phyloP scores from a whole-genome alignment of 1,139 yeast genomes.

The Blastobotrys elegans region DNA sequence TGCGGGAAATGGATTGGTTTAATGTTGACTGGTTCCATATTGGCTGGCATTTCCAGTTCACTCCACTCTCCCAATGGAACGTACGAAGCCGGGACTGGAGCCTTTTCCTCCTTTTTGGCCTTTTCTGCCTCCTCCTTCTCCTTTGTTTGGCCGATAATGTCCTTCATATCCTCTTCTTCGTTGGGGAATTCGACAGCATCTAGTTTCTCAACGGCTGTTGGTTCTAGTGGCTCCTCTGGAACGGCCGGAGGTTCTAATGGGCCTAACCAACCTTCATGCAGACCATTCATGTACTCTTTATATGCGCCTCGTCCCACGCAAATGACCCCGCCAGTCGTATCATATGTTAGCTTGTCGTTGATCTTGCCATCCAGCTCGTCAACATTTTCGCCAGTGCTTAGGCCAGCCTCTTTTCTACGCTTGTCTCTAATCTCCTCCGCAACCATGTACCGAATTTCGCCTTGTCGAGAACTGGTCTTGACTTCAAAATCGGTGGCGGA shows the following conservation, averaged over 20 bases:
- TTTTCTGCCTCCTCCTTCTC: constrained; percentile 38
- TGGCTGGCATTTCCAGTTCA: constrained; percentile 24
- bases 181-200: constrained; percentile 24
- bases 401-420: constrained; percentile 42
- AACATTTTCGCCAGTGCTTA: constrained; percentile 22
- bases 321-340: constrained; percentile 70
- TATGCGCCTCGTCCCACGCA: constrained; percentile 95
- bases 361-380: constrained; percentile 31
- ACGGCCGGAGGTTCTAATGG: constrained; percentile 53
- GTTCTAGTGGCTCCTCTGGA: background rate
- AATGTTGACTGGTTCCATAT: constrained; percentile 47
- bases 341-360: constrained; percentile 26
- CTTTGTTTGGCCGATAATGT: constrained; percentile 21
- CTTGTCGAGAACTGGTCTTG: constrained; percentile 69
- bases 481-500: constrained; percentile 85
- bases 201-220: background rate
- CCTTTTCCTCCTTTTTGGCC: constrained; percentile 35
- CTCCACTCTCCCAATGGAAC: constrained; percentile 54
- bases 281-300: constrained; percentile 84
- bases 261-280: constrained; percentile 93
- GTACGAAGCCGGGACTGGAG: constrained; percentile 59
- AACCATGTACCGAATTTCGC: constrained; percentile 75
- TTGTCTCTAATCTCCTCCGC: constrained; percentile 76
- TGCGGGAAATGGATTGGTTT: constrained; percentile 70
- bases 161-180: constrained; percentile 21